Conservation (phyloP, 805 yeast species). For the Candida andamanensis region DNA sequence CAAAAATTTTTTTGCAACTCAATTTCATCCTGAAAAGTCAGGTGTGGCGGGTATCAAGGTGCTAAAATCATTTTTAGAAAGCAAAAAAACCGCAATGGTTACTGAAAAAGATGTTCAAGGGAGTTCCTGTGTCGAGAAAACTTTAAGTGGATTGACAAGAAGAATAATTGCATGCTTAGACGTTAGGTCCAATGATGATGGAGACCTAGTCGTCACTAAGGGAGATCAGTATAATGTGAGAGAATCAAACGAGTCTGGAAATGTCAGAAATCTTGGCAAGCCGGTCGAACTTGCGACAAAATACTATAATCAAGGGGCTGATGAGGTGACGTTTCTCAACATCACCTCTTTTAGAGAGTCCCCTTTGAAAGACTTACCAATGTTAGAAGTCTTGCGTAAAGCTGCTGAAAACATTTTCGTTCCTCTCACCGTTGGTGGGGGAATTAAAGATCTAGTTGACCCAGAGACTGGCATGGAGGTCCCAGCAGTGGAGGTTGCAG, state of each 20-base stretch:
- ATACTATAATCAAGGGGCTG: slow-evolving; percentile 93
- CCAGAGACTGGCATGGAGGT: slow-evolving; percentile 68
- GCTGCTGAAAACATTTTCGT: slow-evolving; percentile 92
- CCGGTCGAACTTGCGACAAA: slow-evolving; percentile 92
- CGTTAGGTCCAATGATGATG: slow-evolving; percentile 91
- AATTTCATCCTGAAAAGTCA: slow-evolving; percentile 98
- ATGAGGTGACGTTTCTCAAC: slow-evolving; percentile 90
- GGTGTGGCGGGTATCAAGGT: slow-evolving; percentile 85
- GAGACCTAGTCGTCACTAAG: slow-evolving; percentile 95
- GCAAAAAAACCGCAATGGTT: slow-evolving; percentile 25
- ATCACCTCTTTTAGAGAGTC: slow-evolving; percentile 95
- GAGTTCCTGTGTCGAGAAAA: slow-evolving; percentile 13
- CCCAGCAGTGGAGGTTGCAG: slow-evolving; percentile 88
- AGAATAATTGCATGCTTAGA: slow-evolving; percentile 95
- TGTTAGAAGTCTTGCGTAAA: slow-evolving; percentile 79
- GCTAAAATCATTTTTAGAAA: slow-evolving; percentile 62
- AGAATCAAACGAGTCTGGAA: slow-evolving; percentile 41
- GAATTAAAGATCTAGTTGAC: slow-evolving; percentile 85
- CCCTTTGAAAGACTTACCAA: slow-evolving; percentile 89
- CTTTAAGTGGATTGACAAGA: slow-evolving; percentile 68
- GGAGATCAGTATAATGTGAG: slow-evolving; percentile 99
- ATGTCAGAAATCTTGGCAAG: slow-evolving; percentile 90
- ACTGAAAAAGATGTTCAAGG: slow-evolving; percentile 15
- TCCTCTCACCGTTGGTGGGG: slow-evolving; percentile 98
- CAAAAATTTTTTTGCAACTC: slow-evolving; percentile 87